A percentile compares a stretch with the other conserved stretches of the same genome.
phyloP scores from a whole-genome alignment of 129 eudicot genomes.

The Ambrosia artemisiifolia region DNA sequence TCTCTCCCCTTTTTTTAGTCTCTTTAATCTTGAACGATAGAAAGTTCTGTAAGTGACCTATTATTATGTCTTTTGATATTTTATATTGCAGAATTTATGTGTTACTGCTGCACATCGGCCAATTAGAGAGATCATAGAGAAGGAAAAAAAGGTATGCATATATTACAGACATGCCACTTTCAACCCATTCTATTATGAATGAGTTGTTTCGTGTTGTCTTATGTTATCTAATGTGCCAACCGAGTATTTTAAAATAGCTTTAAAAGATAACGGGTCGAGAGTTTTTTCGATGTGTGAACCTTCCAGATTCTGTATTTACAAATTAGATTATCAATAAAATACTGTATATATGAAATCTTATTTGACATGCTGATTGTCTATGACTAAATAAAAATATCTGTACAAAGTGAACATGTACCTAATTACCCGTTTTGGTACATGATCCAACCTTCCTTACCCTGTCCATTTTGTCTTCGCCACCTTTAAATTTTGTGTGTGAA shows the following conservation, averaged over 20 bases:
- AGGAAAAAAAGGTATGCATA: constrained; percentile 67
- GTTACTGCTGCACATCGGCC: constrained; percentile 96
- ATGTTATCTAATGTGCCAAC: not conserved
- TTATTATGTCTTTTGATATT: not conserved
- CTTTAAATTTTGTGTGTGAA: not conserved
- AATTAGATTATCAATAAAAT: not conserved
- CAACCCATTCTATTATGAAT: not conserved
- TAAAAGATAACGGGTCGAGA: not conserved
- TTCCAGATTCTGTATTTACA: not conserved
- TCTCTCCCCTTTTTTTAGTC: not conserved
- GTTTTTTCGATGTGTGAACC: not conserved
- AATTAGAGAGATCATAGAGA: constrained; percentile 73
- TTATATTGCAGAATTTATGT: constrained; percentile 72
- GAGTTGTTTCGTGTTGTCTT: not conserved
- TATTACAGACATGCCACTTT: not conserved
- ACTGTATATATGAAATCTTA: not conserved
- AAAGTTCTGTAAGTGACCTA: not conserved
- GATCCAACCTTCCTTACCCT: not conserved
- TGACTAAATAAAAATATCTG: not conserved
- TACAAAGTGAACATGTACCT: not conserved
- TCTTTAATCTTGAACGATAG: not conserved
- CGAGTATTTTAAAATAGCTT: not conserved
- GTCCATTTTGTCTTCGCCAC: not conserved
- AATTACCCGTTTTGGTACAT: not conserved
- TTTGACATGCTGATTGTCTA: not conserved